A percentile compares a stretch with the other conserved stretches of the same genome.
Conservation (phyloP, 768 basidiomycete genomes). For the Tylopilus balloui region DNA sequence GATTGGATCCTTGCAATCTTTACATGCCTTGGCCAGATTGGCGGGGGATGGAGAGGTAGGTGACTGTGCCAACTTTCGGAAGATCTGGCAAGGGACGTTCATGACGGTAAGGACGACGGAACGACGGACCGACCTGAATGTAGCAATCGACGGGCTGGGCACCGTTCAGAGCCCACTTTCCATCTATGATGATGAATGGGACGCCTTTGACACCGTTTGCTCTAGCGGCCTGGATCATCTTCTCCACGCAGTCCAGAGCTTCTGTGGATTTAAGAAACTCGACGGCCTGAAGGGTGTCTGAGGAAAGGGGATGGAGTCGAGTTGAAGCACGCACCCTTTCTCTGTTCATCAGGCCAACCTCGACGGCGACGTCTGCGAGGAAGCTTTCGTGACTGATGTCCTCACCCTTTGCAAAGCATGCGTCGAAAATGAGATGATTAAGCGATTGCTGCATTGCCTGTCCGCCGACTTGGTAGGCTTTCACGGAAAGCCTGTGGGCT, state of each 20-base stretch:
- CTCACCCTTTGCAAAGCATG: slow-evolving; percentile 37
- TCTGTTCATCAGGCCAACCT: slow-evolving; percentile 38
- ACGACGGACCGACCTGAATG: slow-evolving; percentile 29
- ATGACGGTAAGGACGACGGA: neutral
- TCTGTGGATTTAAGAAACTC: slow-evolving; percentile 41
- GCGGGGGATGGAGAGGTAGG: neutral
- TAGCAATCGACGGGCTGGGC: slow-evolving; percentile 41
- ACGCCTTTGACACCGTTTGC: slow-evolving; percentile 47
- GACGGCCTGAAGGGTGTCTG: slow-evolving; percentile 27
- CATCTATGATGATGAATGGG: slow-evolving; percentile 47
- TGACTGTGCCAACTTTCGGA: slow-evolving; percentile 29
- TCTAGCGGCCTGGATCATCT: slow-evolving; percentile 38
- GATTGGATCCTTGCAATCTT: slow-evolving; percentile 20
- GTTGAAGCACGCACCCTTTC: slow-evolving; percentile 29
- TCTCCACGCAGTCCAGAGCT: slow-evolving; percentile 37
- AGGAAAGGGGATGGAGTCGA: neutral
- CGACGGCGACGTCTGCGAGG: slow-evolving; percentile 37
- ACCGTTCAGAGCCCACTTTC: slow-evolving; percentile 43
- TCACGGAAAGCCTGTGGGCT: slow-evolving; percentile 43
- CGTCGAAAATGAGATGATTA: slow-evolving; percentile 36
- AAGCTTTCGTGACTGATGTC: slow-evolving; percentile 35
- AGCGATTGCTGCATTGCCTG: slow-evolving; percentile 37
- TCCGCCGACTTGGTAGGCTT: slow-evolving; percentile 41
- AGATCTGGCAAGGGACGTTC: slow-evolving; percentile 21
- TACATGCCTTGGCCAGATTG: slow-evolving; percentile 14